Conservation (phyloP, 2,329 filamentous ascomycete genomes). For the Stagonosporopsis chrysanthemi region DNA sequence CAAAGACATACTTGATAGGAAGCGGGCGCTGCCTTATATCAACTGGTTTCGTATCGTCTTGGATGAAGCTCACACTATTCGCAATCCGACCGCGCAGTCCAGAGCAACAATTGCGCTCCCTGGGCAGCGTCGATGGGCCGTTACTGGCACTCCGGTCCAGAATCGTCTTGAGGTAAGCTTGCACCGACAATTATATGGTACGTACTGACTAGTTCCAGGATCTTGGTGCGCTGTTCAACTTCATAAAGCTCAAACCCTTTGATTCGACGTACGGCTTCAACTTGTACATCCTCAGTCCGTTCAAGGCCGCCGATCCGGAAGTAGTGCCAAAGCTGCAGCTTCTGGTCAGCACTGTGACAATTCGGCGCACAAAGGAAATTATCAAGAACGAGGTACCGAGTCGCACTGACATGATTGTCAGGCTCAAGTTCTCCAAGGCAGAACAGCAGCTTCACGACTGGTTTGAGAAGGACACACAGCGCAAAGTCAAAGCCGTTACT, state of each 20-base stretch:
- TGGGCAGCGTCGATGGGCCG: constrained; percentile 87
- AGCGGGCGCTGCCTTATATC: constrained; percentile 76
- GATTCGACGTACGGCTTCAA: constrained; percentile 78
- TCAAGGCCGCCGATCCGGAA: constrained; percentile 84
- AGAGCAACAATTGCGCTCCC: constrained; percentile 82
- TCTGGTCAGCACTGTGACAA: constrained; percentile 91
- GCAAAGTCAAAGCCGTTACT: constrained; percentile 79
- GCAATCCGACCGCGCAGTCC: constrained; percentile 83
- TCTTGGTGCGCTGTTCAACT: constrained; percentile 83
- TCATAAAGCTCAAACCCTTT: constrained; percentile 84
- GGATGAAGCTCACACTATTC: constrained; percentile 94
- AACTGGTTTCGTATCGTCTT: constrained; percentile 94
- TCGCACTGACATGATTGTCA: constrained; percentile 75
- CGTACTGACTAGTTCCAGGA: constrained; percentile 56
- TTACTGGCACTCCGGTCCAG: constrained; percentile 96
- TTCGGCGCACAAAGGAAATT: constrained; percentile 87
- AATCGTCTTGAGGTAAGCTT: constrained; percentile 74
- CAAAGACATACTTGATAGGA: constrained; percentile 69
- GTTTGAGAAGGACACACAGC: constrained; percentile 81
- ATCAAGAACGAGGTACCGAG: constrained; percentile 70
- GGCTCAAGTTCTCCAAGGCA: constrained; percentile 75
- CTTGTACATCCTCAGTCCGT: constrained; percentile 81
- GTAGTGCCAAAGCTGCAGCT: constrained; percentile 86
- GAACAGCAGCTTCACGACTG: constrained; percentile 83
- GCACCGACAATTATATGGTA: background rate